A percentile compares a stretch with the other conserved stretches of the same genome.
phyloP scores from a whole-genome alignment of 768 basidiomycete species.

The Infundibulicybe gibba region DNA sequence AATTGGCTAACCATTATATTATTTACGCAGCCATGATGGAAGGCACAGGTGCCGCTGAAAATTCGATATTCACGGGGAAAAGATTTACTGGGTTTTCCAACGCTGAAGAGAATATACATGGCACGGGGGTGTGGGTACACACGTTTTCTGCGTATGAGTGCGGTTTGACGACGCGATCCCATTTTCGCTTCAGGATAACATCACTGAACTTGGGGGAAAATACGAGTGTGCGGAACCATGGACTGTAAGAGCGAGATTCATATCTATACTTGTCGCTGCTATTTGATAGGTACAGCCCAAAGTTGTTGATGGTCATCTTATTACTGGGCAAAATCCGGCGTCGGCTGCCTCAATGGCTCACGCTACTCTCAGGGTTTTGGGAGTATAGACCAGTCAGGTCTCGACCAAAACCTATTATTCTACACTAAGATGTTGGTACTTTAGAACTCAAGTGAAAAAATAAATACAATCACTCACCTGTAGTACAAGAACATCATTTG shows the following conservation, averaged over 20 bases:
- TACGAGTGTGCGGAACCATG: constrained; percentile 61
- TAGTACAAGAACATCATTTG: neutral
- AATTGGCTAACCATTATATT: neutral
- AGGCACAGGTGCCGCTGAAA: constrained; percentile 49
- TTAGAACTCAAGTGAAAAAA: neutral
- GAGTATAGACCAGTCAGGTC: constrained; percentile 7
- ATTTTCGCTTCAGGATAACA: constrained; percentile 68
- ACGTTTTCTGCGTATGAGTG: neutral
- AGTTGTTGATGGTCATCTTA: constrained; percentile 55
- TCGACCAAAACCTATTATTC: neutral
- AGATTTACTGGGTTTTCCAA: constrained; percentile 69
- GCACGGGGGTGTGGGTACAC: constrained; percentile 33
- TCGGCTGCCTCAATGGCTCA: constrained; percentile 56
- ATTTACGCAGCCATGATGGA: constrained; percentile 50
- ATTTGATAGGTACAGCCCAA: constrained; percentile 25
- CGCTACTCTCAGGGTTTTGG: constrained; percentile 51
- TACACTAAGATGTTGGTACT: too few species aligned
- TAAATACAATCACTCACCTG: neutral
- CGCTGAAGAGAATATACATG: constrained; percentile 53
- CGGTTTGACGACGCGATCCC: constrained; percentile 44
- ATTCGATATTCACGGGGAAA: constrained; percentile 62
- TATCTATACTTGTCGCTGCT: neutral
- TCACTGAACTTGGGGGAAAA: constrained; percentile 59
- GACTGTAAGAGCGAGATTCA: constrained; percentile 38
- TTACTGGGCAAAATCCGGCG: constrained; percentile 76